A percentile compares a stretch with the other conserved stretches of the same genome.
phyloP scores from a whole-genome alignment of 2,329 filamentous ascomycete genomes.

The Aspergillus pseudoterreus region DNA sequence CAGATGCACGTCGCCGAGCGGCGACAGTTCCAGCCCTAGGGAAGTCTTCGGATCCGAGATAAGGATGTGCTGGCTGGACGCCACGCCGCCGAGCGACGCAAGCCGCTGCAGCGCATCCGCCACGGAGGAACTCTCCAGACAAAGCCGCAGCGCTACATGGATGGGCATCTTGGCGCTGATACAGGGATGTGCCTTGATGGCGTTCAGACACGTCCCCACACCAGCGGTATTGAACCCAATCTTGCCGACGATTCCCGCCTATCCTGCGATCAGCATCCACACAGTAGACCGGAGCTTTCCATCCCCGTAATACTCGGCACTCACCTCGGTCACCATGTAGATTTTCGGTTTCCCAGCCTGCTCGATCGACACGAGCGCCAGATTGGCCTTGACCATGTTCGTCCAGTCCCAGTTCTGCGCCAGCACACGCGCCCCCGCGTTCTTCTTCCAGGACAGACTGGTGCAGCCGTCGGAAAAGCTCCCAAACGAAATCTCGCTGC shows the following conservation, averaged over 20 bases:
- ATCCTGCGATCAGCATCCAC: background rate
- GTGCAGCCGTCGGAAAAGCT: constrained; percentile 58
- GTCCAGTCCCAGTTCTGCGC: constrained; percentile 62
- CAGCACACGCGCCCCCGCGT: constrained; percentile 35
- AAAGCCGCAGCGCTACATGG: constrained; percentile 57
- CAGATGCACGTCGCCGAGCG: constrained; percentile 32
- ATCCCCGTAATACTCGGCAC: background rate
- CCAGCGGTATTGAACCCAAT: constrained; percentile 60
- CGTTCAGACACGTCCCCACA: constrained; percentile 60
- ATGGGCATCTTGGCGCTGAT: constrained; percentile 52
- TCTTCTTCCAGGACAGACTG: constrained; percentile 49
- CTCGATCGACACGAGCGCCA: constrained; percentile 49
- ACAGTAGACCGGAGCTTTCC: background rate
- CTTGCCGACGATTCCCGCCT: constrained; percentile 59
- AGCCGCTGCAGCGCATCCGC: constrained; percentile 46
- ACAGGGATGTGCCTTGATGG: constrained; percentile 56
- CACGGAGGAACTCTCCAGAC: constrained; percentile 50
- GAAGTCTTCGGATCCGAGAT: constrained; percentile 44
- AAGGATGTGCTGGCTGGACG: constrained; percentile 54
- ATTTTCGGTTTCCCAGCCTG: constrained; percentile 47
- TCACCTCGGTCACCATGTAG: constrained; percentile 52
- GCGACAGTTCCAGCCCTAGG: constrained; percentile 27
- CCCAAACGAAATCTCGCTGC: constrained; percentile 58
- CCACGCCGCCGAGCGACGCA: constrained; percentile 48
- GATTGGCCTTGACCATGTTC: constrained; percentile 47